Conservation (phyloP, 345 rosid genomes). For the Bretschneidera sinensis region DNA sequence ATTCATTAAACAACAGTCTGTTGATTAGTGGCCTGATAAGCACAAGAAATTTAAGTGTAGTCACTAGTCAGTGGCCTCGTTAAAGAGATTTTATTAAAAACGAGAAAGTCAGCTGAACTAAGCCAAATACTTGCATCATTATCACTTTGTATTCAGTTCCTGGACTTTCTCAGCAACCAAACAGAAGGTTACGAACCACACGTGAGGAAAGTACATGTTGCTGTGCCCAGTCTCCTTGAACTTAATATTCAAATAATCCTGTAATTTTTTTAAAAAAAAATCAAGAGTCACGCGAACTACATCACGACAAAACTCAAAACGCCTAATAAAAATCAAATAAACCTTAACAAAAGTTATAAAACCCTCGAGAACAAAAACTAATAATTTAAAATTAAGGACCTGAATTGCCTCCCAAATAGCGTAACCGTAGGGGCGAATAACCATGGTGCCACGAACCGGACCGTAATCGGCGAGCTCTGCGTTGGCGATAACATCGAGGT, state of each 20-base stretch:
- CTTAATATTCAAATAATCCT: slow-evolving; percentile 85
- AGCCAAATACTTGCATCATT: neutral
- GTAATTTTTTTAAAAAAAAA: slow-evolving; percentile 17
- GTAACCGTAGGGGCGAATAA: slow-evolving; percentile 87
- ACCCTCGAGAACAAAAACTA: neutral
- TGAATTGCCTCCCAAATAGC: slow-evolving; percentile 98
- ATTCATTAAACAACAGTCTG: too few relatives aligned
- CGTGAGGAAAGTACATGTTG: slow-evolving; percentile 97
- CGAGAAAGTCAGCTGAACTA: too few relatives aligned
- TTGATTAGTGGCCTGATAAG: too few relatives aligned
- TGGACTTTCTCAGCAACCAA: neutral
- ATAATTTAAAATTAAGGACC: slow-evolving; percentile 32
- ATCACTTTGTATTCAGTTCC: too few relatives aligned
- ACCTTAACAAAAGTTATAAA: neutral
- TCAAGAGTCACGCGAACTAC: too few relatives aligned
- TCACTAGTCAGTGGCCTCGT: too few relatives aligned
- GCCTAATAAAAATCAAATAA: neutral
- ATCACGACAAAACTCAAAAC: too few relatives aligned
- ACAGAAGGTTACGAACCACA: slow-evolving; percentile 15
- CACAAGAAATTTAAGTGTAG: too few relatives aligned
- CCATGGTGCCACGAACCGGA: slow-evolving; percentile 96
- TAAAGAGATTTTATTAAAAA: too few relatives aligned
- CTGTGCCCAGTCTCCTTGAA: slow-evolving; percentile 96
- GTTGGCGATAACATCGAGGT: slow-evolving; percentile 75
- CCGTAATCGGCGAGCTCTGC: slow-evolving; percentile 97